These are phyloP conservation scores for Colletotrichum tofieldiae DNA, from an alignment of 2,329 filamentous ascomycete species.

Conservation along the genomic window DNA sequence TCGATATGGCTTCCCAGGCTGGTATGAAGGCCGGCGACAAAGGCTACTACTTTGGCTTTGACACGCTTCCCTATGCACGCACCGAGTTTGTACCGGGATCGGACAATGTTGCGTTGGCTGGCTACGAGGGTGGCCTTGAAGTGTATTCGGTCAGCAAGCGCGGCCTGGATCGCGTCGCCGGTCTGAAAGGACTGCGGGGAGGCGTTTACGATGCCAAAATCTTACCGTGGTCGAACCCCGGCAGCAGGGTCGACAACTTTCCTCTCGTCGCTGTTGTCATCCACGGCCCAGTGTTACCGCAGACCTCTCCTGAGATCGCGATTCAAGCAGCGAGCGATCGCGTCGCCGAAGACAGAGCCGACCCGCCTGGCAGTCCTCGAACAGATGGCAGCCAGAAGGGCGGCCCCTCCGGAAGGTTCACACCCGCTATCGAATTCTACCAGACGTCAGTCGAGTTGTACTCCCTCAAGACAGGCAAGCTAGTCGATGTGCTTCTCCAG, in stretches of 20 bases:
- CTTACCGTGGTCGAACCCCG: slow-evolving; percentile 75
- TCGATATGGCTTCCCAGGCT: slow-evolving; percentile 72
- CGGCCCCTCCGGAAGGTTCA: slow-evolving; percentile 52
- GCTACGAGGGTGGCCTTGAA: slow-evolving; percentile 85
- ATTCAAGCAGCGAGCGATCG: slow-evolving; percentile 56
- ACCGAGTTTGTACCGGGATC: slow-evolving; percentile 52
- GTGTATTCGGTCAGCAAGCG: slow-evolving; percentile 82
- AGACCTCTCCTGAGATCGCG: slow-evolving; percentile 53
- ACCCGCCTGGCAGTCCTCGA: slow-evolving; percentile 60
- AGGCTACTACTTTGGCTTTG: slow-evolving; percentile 87
- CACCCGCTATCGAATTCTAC: slow-evolving; percentile 71
- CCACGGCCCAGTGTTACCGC: slow-evolving; percentile 79
- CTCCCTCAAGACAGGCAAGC: slow-evolving; percentile 82
- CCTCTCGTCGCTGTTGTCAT: slow-evolving; percentile 86
- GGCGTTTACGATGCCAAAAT: slow-evolving; percentile 88
- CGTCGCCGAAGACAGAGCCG: slow-evolving; percentile 58
- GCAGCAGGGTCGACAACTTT: slow-evolving; percentile 70
- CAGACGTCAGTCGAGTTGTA: slow-evolving; percentile 93
- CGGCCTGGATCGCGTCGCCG: slow-evolving; percentile 78
- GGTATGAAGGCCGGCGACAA: slow-evolving; percentile 76
- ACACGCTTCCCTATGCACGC: slow-evolving; percentile 71
- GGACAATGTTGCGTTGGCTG: slow-evolving; percentile 81
- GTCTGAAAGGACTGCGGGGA: slow-evolving; percentile 83
- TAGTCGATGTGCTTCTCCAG: slow-evolving; percentile 81
- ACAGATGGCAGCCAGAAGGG: slow-evolving; percentile 58